Evolutionary conservation across 2,329 filamentous ascomycete genomes (phyloP), one percentile per base, ranked within the genome.

Genomic region (Didymella exigua): DNA sequence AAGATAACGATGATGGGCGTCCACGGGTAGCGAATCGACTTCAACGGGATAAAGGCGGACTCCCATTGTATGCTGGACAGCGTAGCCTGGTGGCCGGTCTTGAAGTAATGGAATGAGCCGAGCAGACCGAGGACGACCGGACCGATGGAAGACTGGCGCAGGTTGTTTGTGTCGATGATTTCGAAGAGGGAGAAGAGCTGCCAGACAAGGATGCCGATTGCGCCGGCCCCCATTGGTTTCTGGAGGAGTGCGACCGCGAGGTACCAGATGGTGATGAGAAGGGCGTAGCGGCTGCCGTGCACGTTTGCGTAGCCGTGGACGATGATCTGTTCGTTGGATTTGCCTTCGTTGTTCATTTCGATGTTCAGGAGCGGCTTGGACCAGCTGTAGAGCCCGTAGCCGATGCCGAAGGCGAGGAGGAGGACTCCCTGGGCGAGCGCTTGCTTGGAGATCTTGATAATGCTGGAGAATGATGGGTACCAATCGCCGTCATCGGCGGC

Each of bases 21-120:
- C 90, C 90, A 97, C 0, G 95, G 95, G 76, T 99, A 97, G 53
- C 85, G 85, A 60, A 99, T 85, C 5, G 85, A 86, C 54, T 88
- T 86, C 7, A 98, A 82, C 0, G 93, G 90, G 62, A 99, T 90
- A 77, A 99, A 99, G 3, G 92, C 93, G 18, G 86, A 85, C 77
- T 99, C 95, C 95, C 95, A 99, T 71, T 99, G 95, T 69, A 99
- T 93, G 62, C 87, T 90, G 63, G 88, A 84, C 21, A 96, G 83
- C 0, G 87, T 89, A 11, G 93, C 93, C 76, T 98, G 93, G 75
- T 99, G 95, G 58, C 95, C 95, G 0, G 95, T 99, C 72, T 96
- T 97, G 85, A 99, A 99, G 80, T 88, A 99, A 79, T 97, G 88
- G 76, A 93, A 96, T 68, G 89, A 91, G 56, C 93, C 95, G 0